phyloP scores from a whole-genome alignment of 2,329 filamentous ascomycete species.

The Ustulina deusta region DNA sequence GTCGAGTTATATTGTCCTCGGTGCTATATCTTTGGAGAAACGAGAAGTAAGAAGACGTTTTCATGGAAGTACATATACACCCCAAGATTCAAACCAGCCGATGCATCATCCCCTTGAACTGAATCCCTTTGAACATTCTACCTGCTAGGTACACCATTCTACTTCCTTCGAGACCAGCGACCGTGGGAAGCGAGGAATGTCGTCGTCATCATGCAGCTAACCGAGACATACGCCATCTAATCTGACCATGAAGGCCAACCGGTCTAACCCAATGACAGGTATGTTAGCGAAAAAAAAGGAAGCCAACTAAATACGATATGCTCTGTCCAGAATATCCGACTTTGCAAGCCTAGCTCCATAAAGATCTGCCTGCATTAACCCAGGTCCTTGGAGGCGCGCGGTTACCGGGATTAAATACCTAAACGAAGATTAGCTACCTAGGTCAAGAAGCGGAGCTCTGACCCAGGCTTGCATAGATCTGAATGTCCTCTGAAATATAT shows the following conservation, averaged over 20 bases:
- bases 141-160: background rate
- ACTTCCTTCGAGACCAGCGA: constrained; percentile 11
- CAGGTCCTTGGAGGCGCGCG: background rate
- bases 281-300: constrained; percentile 7
- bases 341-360: constrained; percentile 1
- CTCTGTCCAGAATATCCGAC: background rate
- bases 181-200: background rate
- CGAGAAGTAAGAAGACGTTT: background rate
- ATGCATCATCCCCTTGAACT: background rate
- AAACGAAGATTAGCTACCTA: background rate
- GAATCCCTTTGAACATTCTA: background rate
- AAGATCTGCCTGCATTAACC: background rate
- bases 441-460: background rate
- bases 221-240: background rate
- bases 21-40: background rate
- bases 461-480: background rate
- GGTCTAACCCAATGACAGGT: background rate
- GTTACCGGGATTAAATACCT: background rate
- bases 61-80: background rate
- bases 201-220: constrained; percentile 11
- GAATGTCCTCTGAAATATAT: background rate
- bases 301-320: background rate
- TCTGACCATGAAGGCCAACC: background rate
- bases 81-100: background rate
- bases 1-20: background rate